These are phyloP conservation scores for Rhododendron griersonianum DNA, from an alignment of 148 eudicot genomes.

Conservation along the genomic window DNA sequence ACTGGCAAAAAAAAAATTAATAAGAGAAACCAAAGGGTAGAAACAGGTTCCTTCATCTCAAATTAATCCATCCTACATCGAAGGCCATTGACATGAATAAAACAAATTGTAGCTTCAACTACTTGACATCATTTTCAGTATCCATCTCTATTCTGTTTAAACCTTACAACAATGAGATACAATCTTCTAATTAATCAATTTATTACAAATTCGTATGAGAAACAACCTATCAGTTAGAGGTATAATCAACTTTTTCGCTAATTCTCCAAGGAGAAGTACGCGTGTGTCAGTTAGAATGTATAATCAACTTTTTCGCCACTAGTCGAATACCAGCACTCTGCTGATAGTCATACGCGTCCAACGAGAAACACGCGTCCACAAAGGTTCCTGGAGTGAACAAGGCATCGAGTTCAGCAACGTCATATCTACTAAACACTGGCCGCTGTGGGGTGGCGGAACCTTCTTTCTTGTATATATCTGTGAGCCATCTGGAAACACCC, in stretches of 20 bases:
- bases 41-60: not conserved
- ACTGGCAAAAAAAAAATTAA: too few species aligned
- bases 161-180: not conserved
- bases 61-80: not conserved
- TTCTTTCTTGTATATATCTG: constrained; percentile 70
- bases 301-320: constrained; percentile 70
- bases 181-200: not conserved
- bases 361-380: constrained; percentile 64
- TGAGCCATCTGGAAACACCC: constrained; percentile 43
- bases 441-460: constrained; percentile 40
- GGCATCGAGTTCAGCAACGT: constrained; percentile 59
- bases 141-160: not conserved
- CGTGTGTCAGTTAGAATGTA: constrained; percentile 36
- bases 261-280: constrained; percentile 35
- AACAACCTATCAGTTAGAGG: constrained; percentile 29
- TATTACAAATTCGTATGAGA: not conserved
- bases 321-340: constrained; percentile 79
- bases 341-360: constrained; percentile 74
- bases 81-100: not conserved
- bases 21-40: not conserved
- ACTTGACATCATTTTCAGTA: not conserved
- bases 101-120: not conserved
- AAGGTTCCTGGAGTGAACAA: constrained; percentile 49
- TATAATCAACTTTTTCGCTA: constrained; percentile 63
- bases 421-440: constrained; percentile 57